Evolutionary conservation across 1,284 basidiomycete species (phyloP).

Genomic region (Cryptococcus sp.): DNA sequence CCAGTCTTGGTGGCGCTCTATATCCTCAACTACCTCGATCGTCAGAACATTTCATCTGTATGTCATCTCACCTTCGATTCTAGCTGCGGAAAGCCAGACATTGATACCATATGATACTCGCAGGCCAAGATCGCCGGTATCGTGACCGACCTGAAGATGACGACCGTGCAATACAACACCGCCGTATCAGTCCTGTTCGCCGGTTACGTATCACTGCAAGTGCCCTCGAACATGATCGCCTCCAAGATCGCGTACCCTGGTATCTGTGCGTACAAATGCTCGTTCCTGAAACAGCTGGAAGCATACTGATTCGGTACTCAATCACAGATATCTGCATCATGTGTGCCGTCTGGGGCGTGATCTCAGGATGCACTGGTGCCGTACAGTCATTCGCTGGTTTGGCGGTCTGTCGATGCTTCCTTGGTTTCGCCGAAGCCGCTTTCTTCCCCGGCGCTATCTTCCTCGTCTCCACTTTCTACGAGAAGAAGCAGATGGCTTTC

Average conservation of each 20-base stretch:
- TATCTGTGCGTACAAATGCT: constrained; percentile 24
- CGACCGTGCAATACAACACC: constrained; percentile 46
- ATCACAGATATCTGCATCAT: constrained; percentile 34
- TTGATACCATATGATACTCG: too few species aligned
- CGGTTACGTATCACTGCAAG: constrained; percentile 40
- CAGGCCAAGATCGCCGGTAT: constrained; percentile 42
- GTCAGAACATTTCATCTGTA: constrained; percentile 34
- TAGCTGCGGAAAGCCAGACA: too few species aligned
- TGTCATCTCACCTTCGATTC: too few species aligned
- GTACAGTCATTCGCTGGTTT: constrained; percentile 37
- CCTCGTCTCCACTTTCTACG: constrained; percentile 40
- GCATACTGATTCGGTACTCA: too few species aligned
- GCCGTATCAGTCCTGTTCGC: constrained; percentile 53
- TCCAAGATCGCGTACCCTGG: constrained; percentile 38
- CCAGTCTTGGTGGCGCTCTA: constrained; percentile 28
- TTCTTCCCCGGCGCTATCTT: constrained; percentile 44
- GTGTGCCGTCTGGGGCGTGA: constrained; percentile 41
- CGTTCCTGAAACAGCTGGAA: constrained; percentile 1
- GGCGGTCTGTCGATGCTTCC: constrained; percentile 35
- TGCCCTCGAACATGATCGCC: constrained; percentile 47
- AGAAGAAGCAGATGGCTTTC: constrained; percentile 40
- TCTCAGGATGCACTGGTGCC: constrained; percentile 42
- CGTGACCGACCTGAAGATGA: constrained; percentile 31
- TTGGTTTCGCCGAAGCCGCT: constrained; percentile 40
- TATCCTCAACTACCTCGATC: constrained; percentile 32